Base-by-base conservation (phyloP, 208 protist species). In the Crithidia mellificae region DNA sequence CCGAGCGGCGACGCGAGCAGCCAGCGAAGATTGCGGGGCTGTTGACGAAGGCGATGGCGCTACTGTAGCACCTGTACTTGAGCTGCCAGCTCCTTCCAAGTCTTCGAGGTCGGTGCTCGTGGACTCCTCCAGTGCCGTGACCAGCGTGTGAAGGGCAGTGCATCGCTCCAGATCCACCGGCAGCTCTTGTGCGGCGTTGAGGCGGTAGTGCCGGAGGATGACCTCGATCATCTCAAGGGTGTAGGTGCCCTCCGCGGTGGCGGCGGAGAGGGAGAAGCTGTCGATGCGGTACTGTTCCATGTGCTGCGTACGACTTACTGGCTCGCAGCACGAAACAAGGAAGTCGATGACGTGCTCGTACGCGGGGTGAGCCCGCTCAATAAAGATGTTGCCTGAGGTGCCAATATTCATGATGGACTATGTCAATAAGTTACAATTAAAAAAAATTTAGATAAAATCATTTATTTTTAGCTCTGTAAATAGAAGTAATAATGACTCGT, bases 271-370 rank as follows among this genome's bases (percentile, higher is more conserved):
- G 12, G 91, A 94, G 27, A 80, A 77, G 59, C 78, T 81, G 64
- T 87, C 82, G 19, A 96, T 74, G 55, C 68, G 72, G 75, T 96
- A 96, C 72, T 94, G 79, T 72, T 93, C 84, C 70, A 94, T 80
- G 65, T 84, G 81, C 22, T 78, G 58, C 2, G 91, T 93, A 44
- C 91, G 81, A 57, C 88, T 93, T n/a, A 94, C 88, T 8, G 91
- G 91, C 75, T 96, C 87, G 74, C 85, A 93, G 78, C 88, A 94
- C 5, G 87, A 91, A 30, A 92, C 79, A 32, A 96, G 85, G 61
- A 96, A 96, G 73, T 96, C 87, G 20, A 65, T 68, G 19, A 96
- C 69, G 46, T 85, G 77, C 24, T 76, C 68, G 68, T 94, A 94
- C 11, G 83, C 86, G 1, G 88, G 83, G 72, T 94, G 86, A n/a